Percentiles rank a stretch among this genome's conserved stretches.
These are phyloP conservation scores for Cryptococcus sp. DNA, from an alignment of 1,284 basidiomycete species.

Conservation along the genomic window DNA sequence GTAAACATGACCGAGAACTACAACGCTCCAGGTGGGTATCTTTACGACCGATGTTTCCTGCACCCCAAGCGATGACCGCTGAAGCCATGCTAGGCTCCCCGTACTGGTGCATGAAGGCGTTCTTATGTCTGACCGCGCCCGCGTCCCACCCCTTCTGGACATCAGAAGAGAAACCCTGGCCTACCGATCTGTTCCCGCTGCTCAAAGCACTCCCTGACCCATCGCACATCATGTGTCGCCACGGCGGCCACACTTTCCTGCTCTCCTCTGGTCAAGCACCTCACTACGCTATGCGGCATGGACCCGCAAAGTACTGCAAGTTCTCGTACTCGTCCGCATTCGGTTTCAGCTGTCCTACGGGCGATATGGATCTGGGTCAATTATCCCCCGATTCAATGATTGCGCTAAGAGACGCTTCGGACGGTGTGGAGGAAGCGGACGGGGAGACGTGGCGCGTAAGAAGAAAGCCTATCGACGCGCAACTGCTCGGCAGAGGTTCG, in stretches of 20 bases:
- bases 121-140: constrained; percentile 67
- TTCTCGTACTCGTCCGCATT: constrained; percentile 72
- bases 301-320: constrained; percentile 75
- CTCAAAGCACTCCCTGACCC: constrained; percentile 64
- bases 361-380: constrained; percentile 69
- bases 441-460: constrained; percentile 73
- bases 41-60: not conserved
- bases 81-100: constrained; percentile 57
- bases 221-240: constrained; percentile 64
- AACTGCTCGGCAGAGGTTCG: constrained; percentile 59
- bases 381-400: constrained; percentile 69
- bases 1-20: constrained; percentile 75
- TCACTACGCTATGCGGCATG: constrained; percentile 74
- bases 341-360: constrained; percentile 72
- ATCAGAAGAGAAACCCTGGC: constrained; percentile 65
- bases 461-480: constrained; percentile 64
- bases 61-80: not conserved
- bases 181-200: constrained; percentile 46
- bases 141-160: constrained; percentile 71
- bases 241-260: constrained; percentile 66
- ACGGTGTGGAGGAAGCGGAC: constrained; percentile 53
- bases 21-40: constrained; percentile 64
- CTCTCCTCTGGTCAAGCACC: constrained; percentile 76
- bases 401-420: constrained; percentile 61
- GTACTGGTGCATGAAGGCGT: constrained; percentile 80